Base-by-base conservation (phyloP, 2,329 filamentous ascomycete species). In the Septoria petroselini region DNA sequence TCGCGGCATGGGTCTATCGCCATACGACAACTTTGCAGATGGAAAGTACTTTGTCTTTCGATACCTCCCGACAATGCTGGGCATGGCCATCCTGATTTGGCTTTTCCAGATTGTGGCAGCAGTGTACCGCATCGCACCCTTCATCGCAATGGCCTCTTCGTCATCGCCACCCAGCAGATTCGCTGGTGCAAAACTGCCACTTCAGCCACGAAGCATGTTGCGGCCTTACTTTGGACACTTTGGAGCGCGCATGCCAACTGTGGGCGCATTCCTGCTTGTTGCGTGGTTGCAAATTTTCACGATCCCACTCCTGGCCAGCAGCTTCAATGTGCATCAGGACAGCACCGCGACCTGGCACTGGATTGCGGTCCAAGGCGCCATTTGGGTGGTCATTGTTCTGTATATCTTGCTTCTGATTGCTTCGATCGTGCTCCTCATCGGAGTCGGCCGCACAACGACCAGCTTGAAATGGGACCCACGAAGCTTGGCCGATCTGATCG, bases 401-500 rank as follows among this genome's bases (percentile, higher is more conserved):
- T 96, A 95, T 69, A 68, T 84, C 27, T 67, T 89, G 3, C 70
- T 91, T 39, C 62, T 85, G 1, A 58, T 80, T 5, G 81, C 84
- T 1, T 62, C 82, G 2, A 47, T 80, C 8, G 68, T 81, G 1
- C 66, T 91, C 7, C 71, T 84, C 55, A 56, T 81, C n/a, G 85
- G 81, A 55, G 72, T 78, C 46, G 70, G 75, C 17, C 52, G 53
- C 14, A 49, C 42, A 14, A 76, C 79, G 23, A 94, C 89, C 0
- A 90, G 90, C 0, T 73, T 95, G 54, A 79, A 85, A 63, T 96
- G 91, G 91, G 89, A 95, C 64, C 80, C 89, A 2, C 78, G 85
- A 38, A 91, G 84, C 18, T 73, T 96, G 6, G 91, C 87, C 2
- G 90, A 96, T 65, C 73, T 95, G 30, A 78, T 93, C 35, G 81